A percentile compares a stretch with the other conserved stretches of the same genome.
These are phyloP conservation scores for Clarkia xantiana DNA, from an alignment of 345 rosid genomes.

Conservation along the genomic window DNA sequence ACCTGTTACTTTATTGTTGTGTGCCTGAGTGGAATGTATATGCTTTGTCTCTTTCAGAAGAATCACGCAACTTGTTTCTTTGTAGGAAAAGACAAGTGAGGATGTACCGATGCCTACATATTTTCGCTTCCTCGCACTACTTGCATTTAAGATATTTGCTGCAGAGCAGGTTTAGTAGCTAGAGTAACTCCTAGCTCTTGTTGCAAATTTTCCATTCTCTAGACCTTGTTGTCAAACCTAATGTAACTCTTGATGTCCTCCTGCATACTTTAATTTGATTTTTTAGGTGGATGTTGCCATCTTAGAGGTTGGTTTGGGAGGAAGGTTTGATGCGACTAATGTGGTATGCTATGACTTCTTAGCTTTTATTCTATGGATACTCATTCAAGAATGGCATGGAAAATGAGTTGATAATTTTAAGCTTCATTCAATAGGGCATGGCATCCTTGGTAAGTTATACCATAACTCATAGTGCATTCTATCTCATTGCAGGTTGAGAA, in stretches of 20 bases:
- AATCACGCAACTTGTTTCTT: conserved; percentile 4
- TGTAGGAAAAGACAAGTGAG: conserved; percentile 54
- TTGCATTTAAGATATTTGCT: conserved; percentile 82
- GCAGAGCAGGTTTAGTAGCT: conserved; percentile 58
- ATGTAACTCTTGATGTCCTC: not conserved
- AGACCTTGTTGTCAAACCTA: not conserved
- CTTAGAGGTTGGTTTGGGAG: conserved; percentile 93
- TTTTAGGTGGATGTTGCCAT: conserved; percentile 88
- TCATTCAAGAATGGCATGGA: not conserved
- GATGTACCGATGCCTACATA: conserved; percentile 85
- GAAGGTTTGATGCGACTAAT: conserved; percentile 80
- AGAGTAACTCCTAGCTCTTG: not conserved
- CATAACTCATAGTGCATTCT: conserved; percentile 7
- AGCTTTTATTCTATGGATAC: not conserved
- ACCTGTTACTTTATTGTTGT: no score
- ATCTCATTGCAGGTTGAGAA: conserved; percentile 40
- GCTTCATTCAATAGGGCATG: not conserved
- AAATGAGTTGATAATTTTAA: not conserved
- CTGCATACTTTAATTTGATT: not conserved
- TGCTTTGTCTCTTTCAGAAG: not conserved
- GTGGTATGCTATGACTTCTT: conserved; percentile 35
- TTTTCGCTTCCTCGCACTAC: conserved; percentile 78
- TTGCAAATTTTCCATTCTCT: not conserved
- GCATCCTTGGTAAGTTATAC: not conserved
- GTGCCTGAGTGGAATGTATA: no score